Evolutionary conservation across 2,329 filamentous ascomycete species (phyloP), one percentile per base, ranked within the genome.

Genomic region (Neonectria punicea): DNA sequence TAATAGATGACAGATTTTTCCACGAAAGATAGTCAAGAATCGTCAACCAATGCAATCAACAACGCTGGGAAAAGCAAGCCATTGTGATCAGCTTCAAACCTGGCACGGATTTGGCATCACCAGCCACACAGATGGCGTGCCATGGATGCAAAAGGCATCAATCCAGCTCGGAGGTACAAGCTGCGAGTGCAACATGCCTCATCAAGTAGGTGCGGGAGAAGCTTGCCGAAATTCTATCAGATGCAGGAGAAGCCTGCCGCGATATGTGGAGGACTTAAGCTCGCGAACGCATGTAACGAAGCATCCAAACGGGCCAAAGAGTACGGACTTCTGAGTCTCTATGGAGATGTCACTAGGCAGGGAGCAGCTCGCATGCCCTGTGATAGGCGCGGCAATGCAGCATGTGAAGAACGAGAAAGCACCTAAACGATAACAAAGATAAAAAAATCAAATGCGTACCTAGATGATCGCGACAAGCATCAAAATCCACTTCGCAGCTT

Each of bases 401-500:
- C 14, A 20, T 32, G 41, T 32, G 41, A 18, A 56, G 34, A 25
- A 43, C 3, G 13, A 46, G 11, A 25, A 25, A 56, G 18, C 16
- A 53, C n/a, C 13, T 18, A 43, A 58, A 34, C 16, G 20, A 20
- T 43, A 6, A 22, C 13, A 14, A 18, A 20, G 30, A 51, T 9
- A 2, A 34, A 2, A 34, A 55, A 14, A 8, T 6, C 4, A 18
- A 34, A 43, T 16, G 20, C 70, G 46, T 74, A 74, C 72, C 72
- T 58, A 74, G 65, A 71, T 74, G 72, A 58, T 74, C 72, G 34
- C 72, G 70, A 20, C 68, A 66, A 25, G 57, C 57, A 16, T 63
- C 65, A 22, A 72, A 61, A 34, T 74, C 72, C 30, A 74, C 72
- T 51, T 74, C 70, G 36, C 72, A 74, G 53, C 72, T 74, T 22